Base-by-base conservation (phyloP, 129 eudicot genomes). In the Centella asiatica region DNA sequence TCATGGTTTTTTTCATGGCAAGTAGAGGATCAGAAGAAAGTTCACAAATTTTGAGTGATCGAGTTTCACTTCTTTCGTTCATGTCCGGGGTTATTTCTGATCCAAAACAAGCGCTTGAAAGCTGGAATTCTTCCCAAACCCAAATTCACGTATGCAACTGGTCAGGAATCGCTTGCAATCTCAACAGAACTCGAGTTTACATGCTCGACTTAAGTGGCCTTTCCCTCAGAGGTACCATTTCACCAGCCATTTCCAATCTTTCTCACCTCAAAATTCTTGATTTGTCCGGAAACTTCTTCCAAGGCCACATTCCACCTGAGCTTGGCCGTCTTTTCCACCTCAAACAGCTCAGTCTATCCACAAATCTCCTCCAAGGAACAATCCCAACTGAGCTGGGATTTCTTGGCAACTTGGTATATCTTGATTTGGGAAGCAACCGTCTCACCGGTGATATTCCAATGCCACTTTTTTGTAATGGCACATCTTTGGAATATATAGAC, bases 401-500 rank as follows among this genome's bases (percentile, higher is more conserved):
- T 52, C 85, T 89, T 63, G 53, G 48, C 0, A 52, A 78, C 49
- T 51, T 89, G 23, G 76, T 67, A 12, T 89, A 89, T 72, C 83
- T 88, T 69, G 79, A 88, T 75, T 67, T 89, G 45, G 90, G 90
- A 53, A 78, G 90, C 32, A 89, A 89, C 68, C 72, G 57, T 64
- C 77, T 89, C 29, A 61, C 12, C 14, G 95, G 95, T 20, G 87
- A 82, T 44, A 82, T 85, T 23, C 97, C 95, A 0, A 11, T 19
- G 65, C 56, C 80, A 13, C 77, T 89, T 65, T 78, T 89, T 46
- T 89, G 95, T 70, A 89, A 82, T 55, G 85, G 81, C 22, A 61
- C 94, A 1, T 72, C 83, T 4, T 73, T 89, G 70, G 80, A 85
- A 67, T 89, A 89, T 76, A 49, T 89, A 1, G 97, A 89, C 83